phyloP scores from a whole-genome alignment of 345 rosid species.

The Nephelium lappaceum region DNA sequence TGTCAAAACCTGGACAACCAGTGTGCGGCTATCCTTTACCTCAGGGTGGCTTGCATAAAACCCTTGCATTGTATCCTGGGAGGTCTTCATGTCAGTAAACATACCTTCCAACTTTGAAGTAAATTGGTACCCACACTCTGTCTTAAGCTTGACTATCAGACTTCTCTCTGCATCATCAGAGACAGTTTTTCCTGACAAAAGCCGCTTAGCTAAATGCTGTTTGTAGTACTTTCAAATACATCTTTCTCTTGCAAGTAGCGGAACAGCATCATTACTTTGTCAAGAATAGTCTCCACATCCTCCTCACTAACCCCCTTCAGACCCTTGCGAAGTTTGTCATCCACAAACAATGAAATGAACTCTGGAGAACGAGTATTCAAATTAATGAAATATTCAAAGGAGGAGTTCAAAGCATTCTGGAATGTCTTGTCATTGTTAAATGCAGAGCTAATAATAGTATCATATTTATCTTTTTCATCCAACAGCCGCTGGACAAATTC shows the following conservation, averaged over 20 bases:
- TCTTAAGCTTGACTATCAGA: constrained; percentile 92
- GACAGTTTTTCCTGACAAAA: constrained; percentile 87
- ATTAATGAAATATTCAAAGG: constrained; percentile 92
- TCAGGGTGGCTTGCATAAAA: constrained; percentile 74
- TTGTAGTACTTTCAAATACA: constrained; percentile 95
- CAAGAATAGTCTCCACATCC: constrained; percentile 90
- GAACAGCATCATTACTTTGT: constrained; percentile 99
- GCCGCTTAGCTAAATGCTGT: constrained; percentile 97
- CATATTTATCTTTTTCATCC: constrained; percentile 92
- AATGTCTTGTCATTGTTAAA: constrained; percentile 89
- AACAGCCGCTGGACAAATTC: constrained; percentile 93
- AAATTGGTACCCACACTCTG: constrained; percentile 97
- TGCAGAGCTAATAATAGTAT: constrained; percentile 65
- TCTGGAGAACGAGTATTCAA: constrained; percentile 94
- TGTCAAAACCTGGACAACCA: constrained; percentile 91
- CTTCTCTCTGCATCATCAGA: constrained; percentile 98
- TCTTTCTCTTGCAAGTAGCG: constrained; percentile 99
- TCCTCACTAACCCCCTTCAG: constrained; percentile 87
- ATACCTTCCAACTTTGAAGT: constrained; percentile 97
- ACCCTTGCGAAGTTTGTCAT: constrained; percentile 94
- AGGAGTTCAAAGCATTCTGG: constrained; percentile 92
- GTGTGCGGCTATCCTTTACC: constrained; percentile 82
- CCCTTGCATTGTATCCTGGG: constrained; percentile 91
- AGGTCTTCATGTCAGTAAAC: constrained; percentile 99
- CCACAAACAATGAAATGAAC: constrained; percentile 90